Percentiles rank a stretch among this genome's conserved stretches.
phyloP scores from a whole-genome alignment of 1,284 basidiomycete species.

The Marasmius tenuissimus region DNA sequence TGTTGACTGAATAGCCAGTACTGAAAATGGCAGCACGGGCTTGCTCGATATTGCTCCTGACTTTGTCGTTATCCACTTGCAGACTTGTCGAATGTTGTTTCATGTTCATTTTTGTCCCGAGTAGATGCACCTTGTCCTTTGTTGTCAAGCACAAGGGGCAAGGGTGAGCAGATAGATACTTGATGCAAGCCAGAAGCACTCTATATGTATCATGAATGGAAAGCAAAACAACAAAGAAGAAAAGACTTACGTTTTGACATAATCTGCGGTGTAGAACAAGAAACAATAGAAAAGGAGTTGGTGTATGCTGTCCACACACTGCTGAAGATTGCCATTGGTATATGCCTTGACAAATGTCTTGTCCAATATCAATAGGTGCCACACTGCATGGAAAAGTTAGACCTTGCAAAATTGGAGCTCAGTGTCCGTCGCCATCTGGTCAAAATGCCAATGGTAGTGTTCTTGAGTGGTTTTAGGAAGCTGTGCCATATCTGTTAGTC shows the following conservation, averaged over 20 bases:
- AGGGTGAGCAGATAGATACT: constrained; percentile 1
- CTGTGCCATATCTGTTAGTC: no score
- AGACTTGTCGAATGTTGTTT: constrained; percentile 8
- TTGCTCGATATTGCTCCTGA: neutral
- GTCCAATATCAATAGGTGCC: constrained; percentile 26
- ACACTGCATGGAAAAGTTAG: constrained; percentile 32
- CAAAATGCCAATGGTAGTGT: constrained; percentile 17
- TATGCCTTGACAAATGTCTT: constrained; percentile 29
- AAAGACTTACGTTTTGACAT: constrained; percentile 39
- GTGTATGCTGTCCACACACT: constrained; percentile 27
- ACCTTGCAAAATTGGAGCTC: constrained; percentile 25
- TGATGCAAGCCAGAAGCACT: constrained; percentile 18
- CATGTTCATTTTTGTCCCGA: constrained; percentile 1
- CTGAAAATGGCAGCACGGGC: constrained; percentile 17
- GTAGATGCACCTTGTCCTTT: neutral
- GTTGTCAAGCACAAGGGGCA: neutral
- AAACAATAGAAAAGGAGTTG: constrained; percentile 25
- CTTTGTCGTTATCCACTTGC: constrained; percentile 5
- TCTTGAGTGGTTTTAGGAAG: constrained; percentile 21
- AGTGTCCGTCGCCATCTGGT: constrained; percentile 11
- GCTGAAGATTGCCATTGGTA: constrained; percentile 26
- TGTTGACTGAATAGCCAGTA: constrained; percentile 11
- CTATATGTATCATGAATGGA: no score
- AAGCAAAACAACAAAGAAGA: no score
- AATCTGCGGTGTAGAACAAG: constrained; percentile 34